phyloP scores from a whole-genome alignment of 108 stramenopile species.

The Ochromonas danica region DNA sequence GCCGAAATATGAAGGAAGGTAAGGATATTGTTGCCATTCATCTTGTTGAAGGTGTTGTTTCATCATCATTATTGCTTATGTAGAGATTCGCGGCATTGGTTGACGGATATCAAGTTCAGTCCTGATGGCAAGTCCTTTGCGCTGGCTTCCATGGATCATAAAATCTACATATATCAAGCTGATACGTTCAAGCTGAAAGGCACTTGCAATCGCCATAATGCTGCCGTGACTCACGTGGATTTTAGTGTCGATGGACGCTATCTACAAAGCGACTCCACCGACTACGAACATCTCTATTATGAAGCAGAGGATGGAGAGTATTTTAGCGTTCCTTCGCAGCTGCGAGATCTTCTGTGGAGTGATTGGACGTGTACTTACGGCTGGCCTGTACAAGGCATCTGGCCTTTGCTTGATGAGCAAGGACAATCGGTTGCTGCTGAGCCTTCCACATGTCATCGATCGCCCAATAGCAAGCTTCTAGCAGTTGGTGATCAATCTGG shows the following conservation, averaged over 20 bases:
- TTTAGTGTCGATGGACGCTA: slow-evolving; percentile 43
- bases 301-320: slow-evolving; percentile 19
- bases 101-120: slow-evolving; percentile 42
- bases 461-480: not conserved
- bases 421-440: slow-evolving; percentile 4
- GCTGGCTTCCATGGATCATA: slow-evolving; percentile 48
- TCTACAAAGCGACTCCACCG: slow-evolving; percentile 43
- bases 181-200: slow-evolving; percentile 39
- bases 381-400: slow-evolving; percentile 48
- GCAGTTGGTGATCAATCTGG: not conserved
- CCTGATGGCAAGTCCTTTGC: slow-evolving; percentile 49
- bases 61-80: not conserved
- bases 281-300: slow-evolving; percentile 47
- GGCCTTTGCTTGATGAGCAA: slow-evolving; percentile 35
- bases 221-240: slow-evolving; percentile 40
- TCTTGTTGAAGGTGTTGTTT: not conserved
- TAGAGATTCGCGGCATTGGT: slow-evolving; percentile 50
- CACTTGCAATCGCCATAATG: slow-evolving; percentile 45
- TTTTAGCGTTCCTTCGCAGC: not conserved
- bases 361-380: slow-evolving; percentile 49
- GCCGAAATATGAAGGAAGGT: not conserved
- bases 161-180: slow-evolving; percentile 47
- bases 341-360: slow-evolving; percentile 45
- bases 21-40: not conserved
- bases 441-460: not conserved